Conservation (phyloP, 495 filamentous ascomycete species). For the Annulohypoxylon nitens region DNA sequence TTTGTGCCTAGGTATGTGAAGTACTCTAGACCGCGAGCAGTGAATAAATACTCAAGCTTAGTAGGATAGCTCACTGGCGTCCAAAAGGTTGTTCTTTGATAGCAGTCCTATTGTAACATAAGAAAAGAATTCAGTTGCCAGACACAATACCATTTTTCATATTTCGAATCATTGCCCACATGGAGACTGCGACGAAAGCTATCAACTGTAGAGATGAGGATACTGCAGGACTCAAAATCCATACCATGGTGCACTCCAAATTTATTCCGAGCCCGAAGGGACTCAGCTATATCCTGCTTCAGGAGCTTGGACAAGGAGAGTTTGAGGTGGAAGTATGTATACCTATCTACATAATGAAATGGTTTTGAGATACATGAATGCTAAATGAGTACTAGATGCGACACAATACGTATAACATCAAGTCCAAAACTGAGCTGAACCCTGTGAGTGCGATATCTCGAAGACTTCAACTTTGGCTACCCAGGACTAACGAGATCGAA, state of each 20-base stretch:
- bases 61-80: neutral
- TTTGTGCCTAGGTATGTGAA: too few relatives aligned
- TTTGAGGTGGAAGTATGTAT: slow-evolving; percentile 10
- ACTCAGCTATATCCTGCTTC: slow-evolving; percentile 6
- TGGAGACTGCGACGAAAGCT: neutral
- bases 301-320: slow-evolving; percentile 6
- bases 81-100: neutral
- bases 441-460: neutral
- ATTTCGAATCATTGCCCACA: neutral
- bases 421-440: slow-evolving; percentile 8
- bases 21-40: neutral
- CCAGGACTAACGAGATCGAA: neutral
- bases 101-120: neutral
- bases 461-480: neutral
- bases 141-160: neutral
- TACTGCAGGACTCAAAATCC: neutral
- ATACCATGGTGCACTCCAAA: slow-evolving; percentile 16
- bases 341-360: neutral
- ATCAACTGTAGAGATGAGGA: neutral
- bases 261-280: slow-evolving; percentile 5
- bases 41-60: slow-evolving; percentile 2
- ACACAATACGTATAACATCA: slow-evolving; percentile 17
- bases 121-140: neutral
- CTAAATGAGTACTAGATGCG: slow-evolving; percentile 14
- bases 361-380: neutral